Percentiles rank a stretch among this genome's conserved stretches.
Evolutionary conservation across 1,139 yeast species (phyloP).

Genomic region (Protomyces pachydermus): DNA sequence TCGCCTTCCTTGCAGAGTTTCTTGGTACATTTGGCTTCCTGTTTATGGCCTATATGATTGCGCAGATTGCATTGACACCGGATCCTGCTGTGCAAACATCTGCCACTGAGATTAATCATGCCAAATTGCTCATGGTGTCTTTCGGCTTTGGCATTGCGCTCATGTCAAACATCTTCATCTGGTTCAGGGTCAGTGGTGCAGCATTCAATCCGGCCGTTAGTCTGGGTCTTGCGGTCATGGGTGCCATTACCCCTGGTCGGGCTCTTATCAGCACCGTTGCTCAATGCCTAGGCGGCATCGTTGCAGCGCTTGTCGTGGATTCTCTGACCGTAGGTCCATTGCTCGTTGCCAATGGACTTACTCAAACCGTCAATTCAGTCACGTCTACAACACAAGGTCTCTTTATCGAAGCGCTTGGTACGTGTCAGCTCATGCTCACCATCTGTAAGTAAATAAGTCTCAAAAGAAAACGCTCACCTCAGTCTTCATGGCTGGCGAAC

Average conservation of each 20-base stretch:
- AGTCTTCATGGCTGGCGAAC: slow-evolving; percentile 77
- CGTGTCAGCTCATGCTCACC: slow-evolving; percentile 57
- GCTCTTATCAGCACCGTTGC: slow-evolving; percentile 60
- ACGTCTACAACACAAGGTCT: slow-evolving; percentile 53
- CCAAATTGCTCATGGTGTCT: slow-evolving; percentile 67
- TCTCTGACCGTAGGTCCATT: slow-evolving; percentile 10
- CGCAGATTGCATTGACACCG: slow-evolving; percentile 51
- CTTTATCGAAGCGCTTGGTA: slow-evolving; percentile 75
- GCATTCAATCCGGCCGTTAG: slow-evolving; percentile 35
- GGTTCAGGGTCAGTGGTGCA: slow-evolving; percentile 82
- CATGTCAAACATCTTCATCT: slow-evolving; percentile 66
- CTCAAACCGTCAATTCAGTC: slow-evolving; percentile 29
- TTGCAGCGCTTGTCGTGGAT: slow-evolving; percentile 71
- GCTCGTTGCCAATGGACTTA: not conserved
- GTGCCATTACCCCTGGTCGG: slow-evolving; percentile 70
- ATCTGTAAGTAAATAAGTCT: not conserved
- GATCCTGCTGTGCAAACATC: not conserved
- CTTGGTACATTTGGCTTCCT: slow-evolving; percentile 81
- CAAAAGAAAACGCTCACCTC: slow-evolving; percentile 46
- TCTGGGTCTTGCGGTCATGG: slow-evolving; percentile 55
- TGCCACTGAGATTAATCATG: slow-evolving; percentile 1
- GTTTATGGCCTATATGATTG: slow-evolving; percentile 60
- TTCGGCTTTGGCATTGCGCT: slow-evolving; percentile 81
- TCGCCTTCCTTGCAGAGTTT: slow-evolving; percentile 63
- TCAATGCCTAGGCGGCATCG: slow-evolving; percentile 81